A percentile compares a stretch with the other conserved stretches of the same genome.
Evolutionary conservation across 805 yeast species (phyloP).

Genomic region (Candida ponderosae): DNA sequence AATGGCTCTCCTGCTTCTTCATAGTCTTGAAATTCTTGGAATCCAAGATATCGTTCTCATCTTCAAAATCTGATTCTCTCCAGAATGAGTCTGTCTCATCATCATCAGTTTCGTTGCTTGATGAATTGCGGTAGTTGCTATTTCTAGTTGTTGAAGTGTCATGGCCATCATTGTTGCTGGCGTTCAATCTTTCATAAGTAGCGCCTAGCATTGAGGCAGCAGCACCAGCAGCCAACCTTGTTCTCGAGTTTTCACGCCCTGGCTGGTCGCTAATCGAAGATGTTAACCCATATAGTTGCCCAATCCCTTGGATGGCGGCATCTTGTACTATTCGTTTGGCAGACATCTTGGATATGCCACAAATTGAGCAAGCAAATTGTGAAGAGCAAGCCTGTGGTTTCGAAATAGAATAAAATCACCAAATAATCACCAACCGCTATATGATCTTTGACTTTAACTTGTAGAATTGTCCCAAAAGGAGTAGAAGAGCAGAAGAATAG

Average conservation of each 20-base stretch:
- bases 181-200: constrained; percentile 30
- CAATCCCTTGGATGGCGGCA: background rate
- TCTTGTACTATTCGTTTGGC: background rate
- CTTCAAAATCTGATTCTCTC: constrained; percentile 17
- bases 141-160: constrained; percentile 7
- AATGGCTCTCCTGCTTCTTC: constrained; percentile 30
- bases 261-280: background rate
- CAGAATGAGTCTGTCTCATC: constrained; percentile 20
- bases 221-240: constrained; percentile 28
- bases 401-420: no score
- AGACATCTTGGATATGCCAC: background rate
- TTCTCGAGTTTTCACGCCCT: constrained; percentile 6
- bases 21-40: constrained; percentile 5
- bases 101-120: constrained; percentile 10
- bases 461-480: no score
- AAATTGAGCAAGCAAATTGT: no score
- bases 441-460: no score
- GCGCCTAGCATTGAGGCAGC: constrained; percentile 37
- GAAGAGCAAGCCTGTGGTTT: no score
- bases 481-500: no score
- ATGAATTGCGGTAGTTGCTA: constrained; percentile 5
- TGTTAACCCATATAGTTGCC: background rate
- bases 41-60: constrained; percentile 8
- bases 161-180: constrained; percentile 7
- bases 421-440: no score